These are phyloP conservation scores for Chaetomiaceae sp. DNA, from an alignment of 2,329 filamentous ascomycete species.

Conservation along the genomic window DNA sequence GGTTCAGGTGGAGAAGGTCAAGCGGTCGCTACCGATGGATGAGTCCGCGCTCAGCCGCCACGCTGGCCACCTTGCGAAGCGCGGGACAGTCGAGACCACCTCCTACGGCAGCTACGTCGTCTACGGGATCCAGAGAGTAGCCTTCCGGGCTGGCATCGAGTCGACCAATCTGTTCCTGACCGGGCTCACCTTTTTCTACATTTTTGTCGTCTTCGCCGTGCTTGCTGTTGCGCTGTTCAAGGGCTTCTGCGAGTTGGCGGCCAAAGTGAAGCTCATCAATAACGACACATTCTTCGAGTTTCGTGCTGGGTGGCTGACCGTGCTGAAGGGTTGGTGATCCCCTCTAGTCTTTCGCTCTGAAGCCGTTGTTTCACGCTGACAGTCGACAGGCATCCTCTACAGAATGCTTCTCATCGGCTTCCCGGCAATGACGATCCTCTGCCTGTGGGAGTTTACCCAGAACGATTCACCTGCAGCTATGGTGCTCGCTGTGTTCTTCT, in stretches of 20 bases:
- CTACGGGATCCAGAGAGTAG: slow-evolving; percentile 71
- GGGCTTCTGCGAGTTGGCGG: slow-evolving; percentile 63
- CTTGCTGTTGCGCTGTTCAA: slow-evolving; percentile 69
- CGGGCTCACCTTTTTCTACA: slow-evolving; percentile 71
- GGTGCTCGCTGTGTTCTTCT: slow-evolving; percentile 72
- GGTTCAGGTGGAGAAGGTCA: slow-evolving; percentile 61
- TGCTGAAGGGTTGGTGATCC: slow-evolving; percentile 74
- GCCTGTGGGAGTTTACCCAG: slow-evolving; percentile 77
- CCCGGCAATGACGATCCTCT: slow-evolving; percentile 76
- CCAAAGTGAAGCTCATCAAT: slow-evolving; percentile 68
- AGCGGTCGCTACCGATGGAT: slow-evolving; percentile 32
- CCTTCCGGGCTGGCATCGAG: slow-evolving; percentile 74
- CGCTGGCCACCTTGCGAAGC: slow-evolving; percentile 27
- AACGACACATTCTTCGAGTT: slow-evolving; percentile 78
- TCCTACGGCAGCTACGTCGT: slow-evolving; percentile 49
- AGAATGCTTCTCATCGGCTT: slow-evolving; percentile 76
- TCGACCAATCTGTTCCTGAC: slow-evolving; percentile 81
- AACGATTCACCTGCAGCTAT: slow-evolving; percentile 73
- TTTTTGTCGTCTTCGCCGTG: slow-evolving; percentile 67
- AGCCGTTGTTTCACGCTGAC: neutral
- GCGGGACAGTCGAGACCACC: slow-evolving; percentile 32
- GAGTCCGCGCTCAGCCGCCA: slow-evolving; percentile 24
- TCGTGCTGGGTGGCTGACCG: slow-evolving; percentile 78
- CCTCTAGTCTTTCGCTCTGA: neutral
- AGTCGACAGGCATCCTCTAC: slow-evolving; percentile 57